Evolutionary conservation across 306 rosid species (phyloP).

Genomic region (Rosa persica): DNA sequence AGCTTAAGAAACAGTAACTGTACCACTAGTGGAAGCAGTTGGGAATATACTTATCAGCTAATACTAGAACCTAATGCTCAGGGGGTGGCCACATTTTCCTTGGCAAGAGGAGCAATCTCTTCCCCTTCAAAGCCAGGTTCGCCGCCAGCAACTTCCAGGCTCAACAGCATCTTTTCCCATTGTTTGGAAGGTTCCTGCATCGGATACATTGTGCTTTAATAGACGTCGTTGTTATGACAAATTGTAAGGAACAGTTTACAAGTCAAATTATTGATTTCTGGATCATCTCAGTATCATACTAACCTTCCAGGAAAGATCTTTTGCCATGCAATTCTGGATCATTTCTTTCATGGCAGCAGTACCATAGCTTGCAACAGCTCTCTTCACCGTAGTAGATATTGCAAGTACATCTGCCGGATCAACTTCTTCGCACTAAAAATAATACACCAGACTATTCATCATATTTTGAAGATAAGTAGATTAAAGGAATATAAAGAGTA

Average conservation of each 20-base stretch:
- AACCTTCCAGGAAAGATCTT: conserved; percentile 57
- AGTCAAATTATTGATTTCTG: not conserved
- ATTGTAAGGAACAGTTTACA: not conserved
- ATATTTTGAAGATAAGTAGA: not conserved
- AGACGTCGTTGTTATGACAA: not conserved
- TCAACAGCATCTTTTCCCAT: conserved; percentile 74
- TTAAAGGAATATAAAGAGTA: not conserved
- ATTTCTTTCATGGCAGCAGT: conserved; percentile 37
- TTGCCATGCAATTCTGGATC: conserved; percentile 51
- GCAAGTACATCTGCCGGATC: conserved; percentile 45
- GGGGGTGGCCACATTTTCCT: conserved; percentile 73
- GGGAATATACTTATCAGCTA: not conserved
- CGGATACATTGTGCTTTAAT: conserved; percentile 2
- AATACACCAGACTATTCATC: not conserved
- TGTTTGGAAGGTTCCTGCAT: conserved; percentile 74
- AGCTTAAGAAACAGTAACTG: conserved; percentile 6
- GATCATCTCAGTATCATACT: not conserved
- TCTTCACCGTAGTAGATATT: conserved; percentile 29
- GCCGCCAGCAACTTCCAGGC: conserved; percentile 63
- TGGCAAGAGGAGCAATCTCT: conserved; percentile 78
- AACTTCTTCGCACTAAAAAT: conserved; percentile 38
- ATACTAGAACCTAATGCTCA: conserved; percentile 32
- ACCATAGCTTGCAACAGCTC: conserved; percentile 34
- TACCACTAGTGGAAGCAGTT: not conserved
- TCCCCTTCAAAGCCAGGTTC: conserved; percentile 70